phyloP scores from a whole-genome alignment of 1,284 basidiomycete genomes.

The Malassezia cuniculi region DNA sequence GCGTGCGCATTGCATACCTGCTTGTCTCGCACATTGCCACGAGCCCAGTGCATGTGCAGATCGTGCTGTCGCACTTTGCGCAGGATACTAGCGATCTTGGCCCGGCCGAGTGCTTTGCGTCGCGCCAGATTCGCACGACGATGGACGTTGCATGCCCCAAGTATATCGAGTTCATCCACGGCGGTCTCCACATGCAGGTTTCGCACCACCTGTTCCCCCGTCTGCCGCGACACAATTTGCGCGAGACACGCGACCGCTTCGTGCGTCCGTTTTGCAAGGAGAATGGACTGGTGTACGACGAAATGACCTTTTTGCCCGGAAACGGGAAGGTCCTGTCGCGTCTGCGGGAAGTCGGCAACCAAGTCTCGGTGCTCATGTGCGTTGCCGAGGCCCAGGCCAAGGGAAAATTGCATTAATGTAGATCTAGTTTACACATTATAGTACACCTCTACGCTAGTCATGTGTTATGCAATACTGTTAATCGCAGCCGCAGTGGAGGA shows the following conservation, averaged over 20 bases:
- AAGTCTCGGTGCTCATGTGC: constrained; percentile 53
- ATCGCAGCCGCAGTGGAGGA: too few species aligned
- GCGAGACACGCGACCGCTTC: constrained; percentile 58
- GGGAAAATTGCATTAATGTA: constrained; percentile 38
- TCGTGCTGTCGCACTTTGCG: constrained; percentile 92
- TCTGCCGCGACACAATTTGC: constrained; percentile 82
- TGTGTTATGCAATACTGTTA: too few species aligned
- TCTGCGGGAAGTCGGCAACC: constrained; percentile 64
- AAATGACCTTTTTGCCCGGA: constrained; percentile 75
- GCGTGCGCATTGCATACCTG: constrained; percentile 56
- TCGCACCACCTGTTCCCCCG: constrained; percentile 95
- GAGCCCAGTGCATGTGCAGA: constrained; percentile 63
- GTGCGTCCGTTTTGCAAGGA: constrained; percentile 65
- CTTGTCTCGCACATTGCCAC: constrained; percentile 66
- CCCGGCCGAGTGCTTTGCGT: constrained; percentile 75
- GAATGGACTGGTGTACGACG: constrained; percentile 56
- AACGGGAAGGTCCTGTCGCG: constrained; percentile 67
- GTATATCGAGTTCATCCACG: constrained; percentile 75
- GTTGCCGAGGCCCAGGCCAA: constrained; percentile 53
- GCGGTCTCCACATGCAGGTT: constrained; percentile 84
- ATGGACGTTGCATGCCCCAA: constrained; percentile 82
- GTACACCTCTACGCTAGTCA: too few species aligned
- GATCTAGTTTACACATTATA: too few species aligned
- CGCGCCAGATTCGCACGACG: constrained; percentile 86
- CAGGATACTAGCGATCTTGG: constrained; percentile 87